Evolutionary conservation across 768 basidiomycete species (phyloP), one percentile per base, ranked within the genome.

Genomic region (Boletus eberwhitei): DNA sequence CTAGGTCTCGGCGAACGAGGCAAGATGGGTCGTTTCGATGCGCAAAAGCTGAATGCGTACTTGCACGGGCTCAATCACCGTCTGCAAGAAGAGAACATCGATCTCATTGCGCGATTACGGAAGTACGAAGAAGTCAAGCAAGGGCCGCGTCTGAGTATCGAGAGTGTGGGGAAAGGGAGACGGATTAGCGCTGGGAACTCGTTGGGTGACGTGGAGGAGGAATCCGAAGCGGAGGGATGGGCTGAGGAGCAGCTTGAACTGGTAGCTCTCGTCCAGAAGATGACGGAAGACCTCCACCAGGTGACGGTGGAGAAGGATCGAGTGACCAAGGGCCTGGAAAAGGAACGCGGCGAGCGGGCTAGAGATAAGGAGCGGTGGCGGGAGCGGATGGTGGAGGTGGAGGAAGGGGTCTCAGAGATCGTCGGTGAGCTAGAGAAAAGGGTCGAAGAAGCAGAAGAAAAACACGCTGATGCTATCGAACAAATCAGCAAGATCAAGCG

Each of bases 51-150:
- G 59, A 95, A 96, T 56, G 77, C 79, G 12, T 95, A 96, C 68
- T 70, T 96, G 64, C 90, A 95, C 70, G 86, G 87, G 11, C 75
- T 96, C 48, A 96, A 96, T 69, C 75, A 85, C 41, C 79, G 87
- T 52, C 67, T 96, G 51, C 88, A 90, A 60, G 88, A 93, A 67
- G 93, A 96, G 74, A 95, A 94, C 65, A 80, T 90, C 64, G 71
- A 64, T 13, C 75, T 94, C 8, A 67, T 84, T 6, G 78, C 79
- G 44, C 76, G 80, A 53, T 62, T 91, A 22, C 74, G 71, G 54
- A 76, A 68, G 53, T 66, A 82, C 48, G 86, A 85, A 61, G 86
- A 82, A 52, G 71, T 71, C 21, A 70, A 69, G 47, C 55, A 60
- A 34, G 69, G 69, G 5, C 66, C 70, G 2, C 57, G 65, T 50